Percentiles rank a stretch among this genome's conserved stretches.
These are phyloP conservation scores for Russula foetens DNA, from an alignment of 768 basidiomycete genomes.

Conservation along the genomic window DNA sequence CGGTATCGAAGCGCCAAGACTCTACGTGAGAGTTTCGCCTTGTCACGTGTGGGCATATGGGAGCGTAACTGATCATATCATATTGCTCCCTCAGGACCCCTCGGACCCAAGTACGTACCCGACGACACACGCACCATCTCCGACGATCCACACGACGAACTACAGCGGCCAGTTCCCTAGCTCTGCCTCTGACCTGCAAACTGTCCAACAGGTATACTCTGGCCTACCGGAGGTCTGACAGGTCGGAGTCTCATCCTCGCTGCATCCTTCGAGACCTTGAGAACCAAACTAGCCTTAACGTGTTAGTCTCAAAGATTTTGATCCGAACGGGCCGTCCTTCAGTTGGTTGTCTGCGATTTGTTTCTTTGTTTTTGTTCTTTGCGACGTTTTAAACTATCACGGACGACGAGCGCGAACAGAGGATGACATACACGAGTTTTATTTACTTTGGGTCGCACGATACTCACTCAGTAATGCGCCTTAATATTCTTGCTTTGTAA, in stretches of 20 bases:
- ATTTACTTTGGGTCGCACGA: background rate
- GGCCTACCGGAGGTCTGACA: constrained; percentile 17
- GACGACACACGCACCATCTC: background rate
- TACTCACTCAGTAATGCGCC: no score
- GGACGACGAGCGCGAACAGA: background rate
- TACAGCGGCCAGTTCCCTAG: background rate
- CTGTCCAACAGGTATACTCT: constrained; percentile 2
- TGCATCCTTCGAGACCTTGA: background rate
- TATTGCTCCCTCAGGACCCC: constrained; percentile 12
- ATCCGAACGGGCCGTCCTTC: background rate
- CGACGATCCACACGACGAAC: constrained; percentile 10
- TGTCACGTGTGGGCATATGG: background rate
- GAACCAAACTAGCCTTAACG: background rate
- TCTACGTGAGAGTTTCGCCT: constrained; percentile 10
- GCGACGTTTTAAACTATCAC: no score
- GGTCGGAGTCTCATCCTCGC: background rate
- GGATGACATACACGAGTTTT: background rate
- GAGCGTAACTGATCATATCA: background rate
- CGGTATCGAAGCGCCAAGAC: background rate
- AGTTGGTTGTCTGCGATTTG: background rate
- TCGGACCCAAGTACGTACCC: constrained; percentile 20
- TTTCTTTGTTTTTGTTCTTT: background rate
- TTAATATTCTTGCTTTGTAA: no score
- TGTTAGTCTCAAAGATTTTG: background rate
- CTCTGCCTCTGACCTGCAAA: background rate